Evolutionary conservation across 192 early-diverging fungal species (phyloP), one percentile per base, ranked within the genome.

Genomic region (Backusella psychrophila): DNA sequence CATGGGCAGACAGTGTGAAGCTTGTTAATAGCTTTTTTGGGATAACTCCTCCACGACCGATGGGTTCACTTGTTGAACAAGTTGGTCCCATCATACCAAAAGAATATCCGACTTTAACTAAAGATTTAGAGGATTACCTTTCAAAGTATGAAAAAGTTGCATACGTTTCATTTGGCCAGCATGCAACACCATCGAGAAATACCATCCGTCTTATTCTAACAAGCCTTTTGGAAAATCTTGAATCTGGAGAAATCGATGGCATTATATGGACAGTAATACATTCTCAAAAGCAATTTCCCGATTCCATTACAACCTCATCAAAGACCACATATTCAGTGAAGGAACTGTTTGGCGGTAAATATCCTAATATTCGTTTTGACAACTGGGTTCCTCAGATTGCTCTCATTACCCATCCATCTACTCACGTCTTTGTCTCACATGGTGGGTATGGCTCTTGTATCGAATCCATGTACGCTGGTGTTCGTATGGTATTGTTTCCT

Each of bases 71-170:
- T 36, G 66, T 79, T 31, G 71, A 76, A 23, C 65, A 70, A 19
- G 52, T 83, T 21, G 84, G 84, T 1, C 84, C 84, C 1, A 75
- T 85, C 6, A 69, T 83, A 36, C 70, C 73, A 52, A 53, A 73
- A 26, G 4, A 34, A 1, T 77, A 83, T 26, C 34, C 38, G 6
- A 4, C 36, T 14, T 17, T 85, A 7, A 76, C 74, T 8, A 5
- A 49, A 1, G 7, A 21, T 3, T 29, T 72, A 2, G 9, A 38
- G 11, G 4, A 23, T 1, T 85, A 80, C 41, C 26, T 85, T 8
- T 14, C 38, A 29, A n/a, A 1, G 0, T 79, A 83, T 35, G 4
- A 34, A 26, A 38, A 59, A 17, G 69, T 77, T 1, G 29, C 66
- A 0, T 85, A 83, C 49, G 33, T 83, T 17, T 77, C 81, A 3